Base-by-base conservation (phyloP, 805 yeast species). In the Pichia membranifaciens region DNA sequence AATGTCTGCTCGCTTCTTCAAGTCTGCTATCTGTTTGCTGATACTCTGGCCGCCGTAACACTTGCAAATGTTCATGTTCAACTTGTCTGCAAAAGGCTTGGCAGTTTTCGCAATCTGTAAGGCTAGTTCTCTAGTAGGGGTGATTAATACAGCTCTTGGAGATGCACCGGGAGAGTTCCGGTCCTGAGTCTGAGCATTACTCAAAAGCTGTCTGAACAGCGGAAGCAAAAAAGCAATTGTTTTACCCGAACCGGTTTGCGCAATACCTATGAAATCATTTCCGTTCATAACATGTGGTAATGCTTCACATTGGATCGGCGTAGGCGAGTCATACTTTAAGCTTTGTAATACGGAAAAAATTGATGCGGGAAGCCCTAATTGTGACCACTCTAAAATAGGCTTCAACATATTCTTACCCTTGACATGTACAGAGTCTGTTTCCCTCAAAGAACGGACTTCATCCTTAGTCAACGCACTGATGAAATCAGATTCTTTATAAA, bases 211-310 rank as follows among this genome's bases (percentile, higher is more conserved):
- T 44, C 96, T 73, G 44, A 91, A 70, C 67, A 93, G 65, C 0
- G 99, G 97, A 6, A 93, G 61, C 8, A 89, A 69, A 65, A 87
- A 93, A 1, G 96, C 85, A 55, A 91, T 73, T 0, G 99, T 93
- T 61, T 93, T 93, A 3, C 99, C 99, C 0, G 96, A 87, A 0
- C 99, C 99, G 0, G 99, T 93, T 54, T 89, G 88, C 0, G 99
- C 98, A 18, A 93, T 84, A 5, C 96, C 97, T 41, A 93, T 84
- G 7, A 91, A 78, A 66, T 93, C 98, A 41, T 84, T 66, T 0
- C 98, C 98, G 2, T 82, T 72, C 95, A 91, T 86, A 18, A 89
- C 79, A 0, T 89, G 84, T 0, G 99, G 98, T 20, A 90, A 72
- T 0, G 96, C 89, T 58, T 89, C 96, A 0, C 89, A 74, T 63